Percentiles rank a stretch among this genome's conserved stretches.
Conservation (phyloP, 805 yeast species). For the Kazachstania kunashirensis region DNA sequence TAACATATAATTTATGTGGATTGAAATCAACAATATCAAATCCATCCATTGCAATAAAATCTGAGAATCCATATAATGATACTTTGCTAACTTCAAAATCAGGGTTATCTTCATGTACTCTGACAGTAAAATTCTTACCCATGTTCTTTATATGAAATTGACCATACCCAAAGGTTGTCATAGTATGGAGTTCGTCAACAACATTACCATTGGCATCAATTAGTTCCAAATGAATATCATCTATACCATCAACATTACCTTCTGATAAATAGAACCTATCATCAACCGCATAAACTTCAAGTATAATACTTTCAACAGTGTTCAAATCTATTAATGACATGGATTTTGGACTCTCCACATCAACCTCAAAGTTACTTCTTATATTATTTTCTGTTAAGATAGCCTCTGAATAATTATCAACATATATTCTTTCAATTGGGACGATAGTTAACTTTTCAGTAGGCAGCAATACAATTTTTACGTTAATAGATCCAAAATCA, state of each 20-base stretch:
- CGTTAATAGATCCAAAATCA: conserved; percentile 40
- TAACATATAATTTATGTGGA: conserved; percentile 17
- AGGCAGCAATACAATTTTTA: conserved; percentile 54
- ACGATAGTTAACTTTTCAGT: conserved; percentile 27
- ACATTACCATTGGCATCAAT: conserved; percentile 16
- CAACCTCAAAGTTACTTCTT: conserved; percentile 11
- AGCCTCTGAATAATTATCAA: too few relatives aligned
- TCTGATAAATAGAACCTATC: conserved; percentile 19
- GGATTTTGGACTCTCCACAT: conserved; percentile 16
- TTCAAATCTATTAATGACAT: conserved; percentile 30
- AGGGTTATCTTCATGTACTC: conserved; percentile 12
- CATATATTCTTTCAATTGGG: conserved; percentile 21
- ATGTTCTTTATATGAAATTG: conserved; percentile 38
- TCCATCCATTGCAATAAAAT: conserved; percentile 11
- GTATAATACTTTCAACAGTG: conserved; percentile 42
- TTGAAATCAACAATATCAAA: conserved; percentile 12
- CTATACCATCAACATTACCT: conserved; percentile 24
- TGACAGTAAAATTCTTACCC: conserved; percentile 8
- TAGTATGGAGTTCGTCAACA: conserved; percentile 51
- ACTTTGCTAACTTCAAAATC: conserved; percentile 17
- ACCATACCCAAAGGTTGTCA: conserved; percentile 77
- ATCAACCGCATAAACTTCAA: conserved; percentile 65
- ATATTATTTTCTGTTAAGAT: not conserved
- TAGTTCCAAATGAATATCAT: conserved; percentile 47
- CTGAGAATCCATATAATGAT: conserved; percentile 19